Conservation (phyloP, 2,329 filamentous ascomycete genomes). For the Paecilomyces niveus region DNA sequence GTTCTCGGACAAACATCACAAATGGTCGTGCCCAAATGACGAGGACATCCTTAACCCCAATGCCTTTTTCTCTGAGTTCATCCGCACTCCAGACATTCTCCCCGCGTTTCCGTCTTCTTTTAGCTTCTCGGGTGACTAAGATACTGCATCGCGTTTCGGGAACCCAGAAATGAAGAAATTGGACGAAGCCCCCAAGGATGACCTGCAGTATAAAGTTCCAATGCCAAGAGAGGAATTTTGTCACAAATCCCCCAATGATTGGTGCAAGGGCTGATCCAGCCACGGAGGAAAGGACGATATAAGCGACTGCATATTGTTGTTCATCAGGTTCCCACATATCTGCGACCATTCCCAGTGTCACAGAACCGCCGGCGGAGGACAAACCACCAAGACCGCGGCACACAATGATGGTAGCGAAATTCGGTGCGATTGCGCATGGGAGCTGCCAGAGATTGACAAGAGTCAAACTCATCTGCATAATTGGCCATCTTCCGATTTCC, state of each 20-base stretch:
- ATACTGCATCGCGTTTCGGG: slow-evolving; percentile 54
- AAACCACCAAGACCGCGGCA: slow-evolving; percentile 59
- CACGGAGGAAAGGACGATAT: slow-evolving; percentile 52
- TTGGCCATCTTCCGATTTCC: slow-evolving; percentile 68
- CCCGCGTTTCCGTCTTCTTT: slow-evolving; percentile 48
- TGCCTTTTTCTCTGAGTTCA: slow-evolving; percentile 55
- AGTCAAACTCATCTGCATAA: slow-evolving; percentile 64
- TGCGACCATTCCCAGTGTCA: slow-evolving; percentile 58
- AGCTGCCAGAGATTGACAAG: slow-evolving; percentile 73
- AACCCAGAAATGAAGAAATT: slow-evolving; percentile 42
- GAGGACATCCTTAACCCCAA: slow-evolving; percentile 50
- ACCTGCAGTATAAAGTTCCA: slow-evolving; percentile 61
- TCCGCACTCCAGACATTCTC: slow-evolving; percentile 64
- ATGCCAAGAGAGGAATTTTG: slow-evolving; percentile 43
- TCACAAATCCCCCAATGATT: slow-evolving; percentile 48
- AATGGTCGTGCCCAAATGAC: slow-evolving; percentile 56
- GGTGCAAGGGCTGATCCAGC: slow-evolving; percentile 43
- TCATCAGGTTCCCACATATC: slow-evolving; percentile 54
- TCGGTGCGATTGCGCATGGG: slow-evolving; percentile 63
- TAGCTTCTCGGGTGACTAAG: slow-evolving; percentile 53
- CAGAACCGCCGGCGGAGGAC: slow-evolving; percentile 57
- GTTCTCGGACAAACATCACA: slow-evolving; percentile 57
- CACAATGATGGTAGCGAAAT: slow-evolving; percentile 62
- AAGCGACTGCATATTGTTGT: slow-evolving; percentile 55
- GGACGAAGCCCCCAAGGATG: slow-evolving; percentile 49